Evolutionary conservation across 306 rosid species (phyloP).

Genomic region (Betula pendula): DNA sequence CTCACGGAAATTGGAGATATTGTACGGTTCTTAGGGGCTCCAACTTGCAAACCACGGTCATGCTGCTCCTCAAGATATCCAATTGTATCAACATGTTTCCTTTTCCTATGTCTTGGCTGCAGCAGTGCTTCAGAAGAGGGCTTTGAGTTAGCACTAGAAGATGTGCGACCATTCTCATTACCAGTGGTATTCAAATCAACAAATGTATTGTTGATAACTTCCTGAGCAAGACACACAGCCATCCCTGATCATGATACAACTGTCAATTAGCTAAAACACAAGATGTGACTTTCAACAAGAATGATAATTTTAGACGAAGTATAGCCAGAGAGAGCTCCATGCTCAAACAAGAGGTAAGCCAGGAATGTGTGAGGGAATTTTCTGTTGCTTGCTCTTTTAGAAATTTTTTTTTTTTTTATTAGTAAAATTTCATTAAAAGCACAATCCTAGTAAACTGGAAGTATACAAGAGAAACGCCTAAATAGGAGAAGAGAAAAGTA

Average conservation of each 20-base stretch:
- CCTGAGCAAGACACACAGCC: slow-evolving; percentile 64
- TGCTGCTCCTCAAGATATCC: slow-evolving; percentile 48
- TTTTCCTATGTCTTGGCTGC: slow-evolving; percentile 50
- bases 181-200: slow-evolving; percentile 61
- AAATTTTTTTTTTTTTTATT: no score
- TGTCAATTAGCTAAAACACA: slow-evolving; percentile 29
- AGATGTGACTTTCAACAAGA: slow-evolving; percentile 10
- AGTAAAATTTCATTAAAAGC: no score
- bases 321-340: slow-evolving; percentile 7
- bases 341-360: slow-evolving; percentile 20
- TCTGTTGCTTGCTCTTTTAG: no score
- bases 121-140: slow-evolving; percentile 35
- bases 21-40: slow-evolving; percentile 30
- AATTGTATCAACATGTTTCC: slow-evolving; percentile 48
- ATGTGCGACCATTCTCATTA: slow-evolving; percentile 33
- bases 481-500: no score
- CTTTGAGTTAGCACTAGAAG: slow-evolving; percentile 39
- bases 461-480: no score
- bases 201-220: slow-evolving; percentile 59
- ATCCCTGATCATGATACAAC: slow-evolving; percentile 59
- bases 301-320: neutral
- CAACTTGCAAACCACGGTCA: slow-evolving; percentile 36
- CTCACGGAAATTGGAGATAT: slow-evolving; percentile 52
- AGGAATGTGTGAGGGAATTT: no score
- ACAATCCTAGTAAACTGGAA: no score